These are phyloP conservation scores for Rhizopogon salebrosus DNA, from an alignment of 768 basidiomycete genomes.

Conservation along the genomic window DNA sequence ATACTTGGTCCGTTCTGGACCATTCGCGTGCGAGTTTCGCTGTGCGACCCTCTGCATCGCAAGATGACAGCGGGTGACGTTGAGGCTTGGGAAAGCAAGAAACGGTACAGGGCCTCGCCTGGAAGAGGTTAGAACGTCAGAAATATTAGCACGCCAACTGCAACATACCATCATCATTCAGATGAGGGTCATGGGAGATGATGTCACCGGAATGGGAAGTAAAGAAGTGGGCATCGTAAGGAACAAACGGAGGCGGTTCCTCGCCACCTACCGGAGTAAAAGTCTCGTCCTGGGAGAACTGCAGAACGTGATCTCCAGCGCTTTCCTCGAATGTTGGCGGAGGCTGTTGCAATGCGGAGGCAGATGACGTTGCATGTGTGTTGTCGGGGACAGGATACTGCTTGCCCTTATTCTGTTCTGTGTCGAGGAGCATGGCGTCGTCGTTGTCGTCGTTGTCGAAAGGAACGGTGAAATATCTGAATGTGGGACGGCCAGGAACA, in stretches of 20 bases:
- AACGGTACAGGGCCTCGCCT: conserved; percentile 74
- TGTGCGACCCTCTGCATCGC: conserved; percentile 50
- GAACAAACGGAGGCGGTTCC: conserved; percentile 59
- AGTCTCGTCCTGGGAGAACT: conserved; percentile 18
- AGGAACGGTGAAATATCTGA: too few relatives aligned
- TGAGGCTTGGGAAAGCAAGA: conserved; percentile 54
- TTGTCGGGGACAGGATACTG: background rate
- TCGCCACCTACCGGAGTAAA: conserved; percentile 29
- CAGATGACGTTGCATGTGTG: background rate
- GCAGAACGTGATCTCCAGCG: conserved; percentile 15
- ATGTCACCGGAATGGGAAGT: conserved; percentile 42
- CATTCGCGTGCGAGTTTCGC: conserved; percentile 45
- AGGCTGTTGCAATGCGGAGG: background rate
- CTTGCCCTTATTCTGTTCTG: background rate
- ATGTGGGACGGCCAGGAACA: background rate
- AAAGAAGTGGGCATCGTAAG: conserved; percentile 60
- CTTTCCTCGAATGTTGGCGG: conserved; percentile 27
- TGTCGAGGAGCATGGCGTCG: background rate
- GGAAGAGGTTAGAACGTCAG: conserved; percentile 4
- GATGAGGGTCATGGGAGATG: conserved; percentile 65
- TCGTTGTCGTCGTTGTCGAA: background rate
- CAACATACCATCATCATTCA: conserved; percentile 56
- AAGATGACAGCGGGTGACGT: conserved; percentile 41
- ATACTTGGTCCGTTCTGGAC: conserved; percentile 35
- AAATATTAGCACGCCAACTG: background rate